Base-by-base conservation (phyloP, 1,139 yeast genomes). In the Torulaspora globosa region DNA sequence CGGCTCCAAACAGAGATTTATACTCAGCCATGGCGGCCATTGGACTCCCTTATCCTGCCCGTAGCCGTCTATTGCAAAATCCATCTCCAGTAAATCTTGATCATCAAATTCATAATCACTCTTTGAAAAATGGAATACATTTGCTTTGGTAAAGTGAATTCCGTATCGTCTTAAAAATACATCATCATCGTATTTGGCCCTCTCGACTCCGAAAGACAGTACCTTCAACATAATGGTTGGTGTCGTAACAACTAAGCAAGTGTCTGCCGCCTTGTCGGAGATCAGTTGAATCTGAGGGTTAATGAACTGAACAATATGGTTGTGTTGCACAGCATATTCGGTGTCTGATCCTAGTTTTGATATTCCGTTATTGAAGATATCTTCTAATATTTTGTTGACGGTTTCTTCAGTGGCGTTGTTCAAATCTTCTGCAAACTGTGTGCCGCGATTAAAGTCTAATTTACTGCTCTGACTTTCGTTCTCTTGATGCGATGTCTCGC, bases 21-120 rank as follows among this genome's bases (percentile, higher is more conserved):
- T 56, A 1, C 84, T 86, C 29, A 88, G 66, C 88, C 92, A 84
- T 1, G 96, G 95, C 0, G 95, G 95, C 96, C 96, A 87, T 14
- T 65, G 58, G 9, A 65, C 43, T 8, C 48, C 49, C 6, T 52
- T 56, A 11, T 60, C 57, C 5, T 71, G 68, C 2, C 77, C 78
- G 57, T 72, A 74, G 3, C 69, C 67, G 31, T 64, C 61, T 10
- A 62, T 54, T 50, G 71, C 71, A 60, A 76, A 76, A 34, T 75
- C 66, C 12, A 71, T 60, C 46, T 72, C 71, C 2, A 72, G 70
- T 7, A 72, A 69, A 15, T 66, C 69, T n/a, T 67, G 48, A 21
- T 74, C 67, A 19, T 72, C 74, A 52, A 66, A 69, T 12, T 67
- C 49, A 21, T 74, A 68, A 19, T 72, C 74, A 53, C 76, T 65